Base-by-base conservation (phyloP, 2,329 filamentous ascomycete genomes). In the Aspergillus fumigatus region DNA sequence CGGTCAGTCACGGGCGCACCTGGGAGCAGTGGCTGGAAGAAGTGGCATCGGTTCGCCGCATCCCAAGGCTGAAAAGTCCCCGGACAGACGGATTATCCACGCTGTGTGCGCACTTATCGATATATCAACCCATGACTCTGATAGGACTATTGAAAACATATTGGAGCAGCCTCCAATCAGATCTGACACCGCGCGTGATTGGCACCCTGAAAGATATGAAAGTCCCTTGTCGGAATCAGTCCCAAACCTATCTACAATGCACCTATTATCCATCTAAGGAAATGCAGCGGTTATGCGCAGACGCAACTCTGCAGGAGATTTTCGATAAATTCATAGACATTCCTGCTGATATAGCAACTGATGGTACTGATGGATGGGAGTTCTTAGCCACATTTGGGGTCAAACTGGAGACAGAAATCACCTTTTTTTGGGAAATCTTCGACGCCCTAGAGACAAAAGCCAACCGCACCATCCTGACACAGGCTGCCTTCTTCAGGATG, bases 1-100 rank as follows among this genome's bases (percentile, higher is more conserved):
- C 41, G 10, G 5, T 48, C 27, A 21, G 26, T 23, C 19, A 55
- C 32, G 41, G 49, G 19, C 41, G 53, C 5, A 51, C 53, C 19
- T 55, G 53, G 53, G 29, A 55, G 9, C 41, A 52, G 40, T 55
- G 53, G 53, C 49, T 55, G n/a, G 26, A 55, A 29, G 27, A 21
- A 10, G 48, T 48, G 19, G 53, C 53, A 38, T 17, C 2, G 9
- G 53, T 55, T 25, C 41, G 53, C n/a, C 48, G 53, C 10, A 26
- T 55, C 17, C 53, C 53, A 27, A 55, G 53, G 23, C 26, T 55
- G 2, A 55, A 55, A 21, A n/a, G n/a, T 19, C 40, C 14, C 14
- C 26, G n/a, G 14, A 7, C 7, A 1, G 53, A 55, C 17, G 11
- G 17, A 9, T 14, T 55, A 19, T 38, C 53, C 7, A 14, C 23